phyloP scores from a whole-genome alignment of 2,329 filamentous ascomycete genomes.

The Neofusicoccum sp. region DNA sequence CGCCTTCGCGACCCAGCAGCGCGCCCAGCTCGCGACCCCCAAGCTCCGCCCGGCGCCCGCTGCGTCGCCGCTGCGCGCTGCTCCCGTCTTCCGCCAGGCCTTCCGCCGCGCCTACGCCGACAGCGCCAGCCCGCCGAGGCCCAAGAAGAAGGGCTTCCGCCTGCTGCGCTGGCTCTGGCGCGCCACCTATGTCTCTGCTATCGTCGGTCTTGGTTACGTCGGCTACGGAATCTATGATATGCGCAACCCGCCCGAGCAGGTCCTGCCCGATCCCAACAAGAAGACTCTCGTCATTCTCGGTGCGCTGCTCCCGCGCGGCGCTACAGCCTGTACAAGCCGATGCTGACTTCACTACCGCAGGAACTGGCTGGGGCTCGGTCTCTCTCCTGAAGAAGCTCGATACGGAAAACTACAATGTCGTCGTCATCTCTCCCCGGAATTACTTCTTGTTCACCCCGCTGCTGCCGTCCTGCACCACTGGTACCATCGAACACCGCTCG shows the following conservation, averaged over 20 bases:
- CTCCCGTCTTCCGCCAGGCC: conserved; percentile 31
- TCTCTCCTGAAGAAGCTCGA: conserved; percentile 98
- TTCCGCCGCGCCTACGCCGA: conserved; percentile 39
- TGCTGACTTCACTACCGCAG: conserved; percentile 51
- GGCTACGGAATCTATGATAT: conserved; percentile 81
- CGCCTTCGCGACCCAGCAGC: conserved; percentile 34
- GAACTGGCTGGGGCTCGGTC: conserved; percentile 95
- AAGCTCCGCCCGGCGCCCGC: conserved; percentile 36
- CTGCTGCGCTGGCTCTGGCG: conserved; percentile 83
- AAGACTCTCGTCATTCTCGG: conserved; percentile 96
- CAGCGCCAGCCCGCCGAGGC: conserved; percentile 28
- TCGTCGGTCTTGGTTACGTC: conserved; percentile 71
- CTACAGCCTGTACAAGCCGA: conserved; percentile 17
- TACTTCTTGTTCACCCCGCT: conserved; percentile 99
- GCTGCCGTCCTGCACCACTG: conserved; percentile 95
- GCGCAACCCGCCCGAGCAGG: conserved; percentile 79
- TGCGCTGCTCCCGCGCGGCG: conserved; percentile 50
- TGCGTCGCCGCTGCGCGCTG: background rate
- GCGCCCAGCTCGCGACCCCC: conserved; percentile 31
- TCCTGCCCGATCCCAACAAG: conserved; percentile 79
- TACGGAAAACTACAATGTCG: conserved; percentile 97
- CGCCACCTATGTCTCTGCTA: conserved; percentile 72
- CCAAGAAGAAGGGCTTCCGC: conserved; percentile 62
- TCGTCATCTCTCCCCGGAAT: conserved; percentile 97
- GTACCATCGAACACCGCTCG: conserved; percentile 96